Percentiles rank a stretch among this genome's conserved stretches.
Evolutionary conservation across 352 stramenopile genomes (phyloP).

Genomic region (Phytopythium chamaehyphon): DNA sequence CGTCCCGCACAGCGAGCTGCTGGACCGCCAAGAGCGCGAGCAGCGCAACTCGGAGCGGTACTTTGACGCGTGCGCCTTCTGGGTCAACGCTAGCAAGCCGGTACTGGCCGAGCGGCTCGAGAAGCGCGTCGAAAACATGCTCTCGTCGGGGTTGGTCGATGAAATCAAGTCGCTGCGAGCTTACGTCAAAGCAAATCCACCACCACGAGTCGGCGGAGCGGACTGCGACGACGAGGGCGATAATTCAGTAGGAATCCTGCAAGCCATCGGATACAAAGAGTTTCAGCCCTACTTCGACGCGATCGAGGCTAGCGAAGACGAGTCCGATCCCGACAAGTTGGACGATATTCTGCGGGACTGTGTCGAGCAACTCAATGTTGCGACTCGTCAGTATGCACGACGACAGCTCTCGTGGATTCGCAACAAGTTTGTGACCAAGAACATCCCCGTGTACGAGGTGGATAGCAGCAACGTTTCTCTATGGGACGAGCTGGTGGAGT

Average conservation of each 20-base stretch:
- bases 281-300: slow-evolving; percentile 82
- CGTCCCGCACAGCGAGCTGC: slow-evolving; percentile 62
- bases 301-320: slow-evolving; percentile 27
- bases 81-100: slow-evolving; percentile 72
- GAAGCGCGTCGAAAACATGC: slow-evolving; percentile 77
- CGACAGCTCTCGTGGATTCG: slow-evolving; percentile 87
- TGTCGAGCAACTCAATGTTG: slow-evolving; percentile 74
- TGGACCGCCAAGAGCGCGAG: slow-evolving; percentile 49
- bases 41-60: slow-evolving; percentile 46
- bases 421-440: slow-evolving; percentile 81
- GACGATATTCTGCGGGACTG: slow-evolving; percentile 49
- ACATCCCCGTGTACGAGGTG: slow-evolving; percentile 82
- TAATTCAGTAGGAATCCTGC: slow-evolving; percentile 69
- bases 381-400: slow-evolving; percentile 82
- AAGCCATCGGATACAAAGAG: slow-evolving; percentile 91
- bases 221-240: slow-evolving; percentile 22
- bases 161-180: slow-evolving; percentile 63
- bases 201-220: slow-evolving; percentile 19
- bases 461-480: slow-evolving; percentile 71
- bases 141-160: slow-evolving; percentile 67
- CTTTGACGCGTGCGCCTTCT: slow-evolving; percentile 83
- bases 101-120: slow-evolving; percentile 61
- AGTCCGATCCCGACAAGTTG: slow-evolving; percentile 17
- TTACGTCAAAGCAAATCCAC: slow-evolving; percentile 41
- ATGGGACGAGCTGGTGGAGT: slow-evolving; percentile 53